phyloP scores from a whole-genome alignment of 2,329 filamentous ascomycete genomes.

The Aureobasidium sp. region DNA sequence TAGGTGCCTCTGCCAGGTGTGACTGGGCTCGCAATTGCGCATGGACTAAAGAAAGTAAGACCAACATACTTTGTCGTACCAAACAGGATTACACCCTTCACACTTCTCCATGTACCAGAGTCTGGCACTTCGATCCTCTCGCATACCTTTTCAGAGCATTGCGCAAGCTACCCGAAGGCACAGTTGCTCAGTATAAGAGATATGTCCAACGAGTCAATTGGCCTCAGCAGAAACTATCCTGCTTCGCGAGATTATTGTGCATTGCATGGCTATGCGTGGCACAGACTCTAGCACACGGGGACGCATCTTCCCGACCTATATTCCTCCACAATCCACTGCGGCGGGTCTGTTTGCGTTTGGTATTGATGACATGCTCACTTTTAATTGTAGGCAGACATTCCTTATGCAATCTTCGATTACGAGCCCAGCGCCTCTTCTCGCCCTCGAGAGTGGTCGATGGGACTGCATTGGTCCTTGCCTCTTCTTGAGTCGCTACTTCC shows the following conservation, averaged over 20 bases:
- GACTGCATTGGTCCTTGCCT: slow-evolving; percentile 18
- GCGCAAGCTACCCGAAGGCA: not conserved
- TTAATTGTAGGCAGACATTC: slow-evolving; percentile 15
- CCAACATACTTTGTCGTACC: not conserved
- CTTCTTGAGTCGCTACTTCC: slow-evolving; percentile 18
- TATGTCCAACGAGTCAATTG: not conserved
- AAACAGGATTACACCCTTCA: not conserved
- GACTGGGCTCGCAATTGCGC: slow-evolving; percentile 23
- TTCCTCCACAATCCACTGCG: not conserved
- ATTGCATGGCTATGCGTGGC: not conserved
- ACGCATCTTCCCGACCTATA: not conserved
- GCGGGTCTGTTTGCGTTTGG: not conserved
- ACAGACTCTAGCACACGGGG: not conserved
- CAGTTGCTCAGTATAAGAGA: not conserved
- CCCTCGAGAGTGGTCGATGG: slow-evolving; percentile 22
- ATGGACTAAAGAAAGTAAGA: slow-evolving; percentile 22
- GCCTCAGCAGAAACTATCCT: not conserved
- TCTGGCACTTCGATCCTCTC: not conserved
- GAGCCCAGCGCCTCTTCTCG: not conserved
- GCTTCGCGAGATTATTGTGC: not conserved
- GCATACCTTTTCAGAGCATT: not conserved
- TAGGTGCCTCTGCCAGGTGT: slow-evolving; percentile 16
- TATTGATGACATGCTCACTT: not conserved
- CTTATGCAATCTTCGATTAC: slow-evolving; percentile 17
- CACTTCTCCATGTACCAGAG: not conserved